A percentile compares a stretch with the other conserved stretches of the same genome.
Evolutionary conservation across 306 rosid genomes (phyloP).

Genomic region (Rosa persica): DNA sequence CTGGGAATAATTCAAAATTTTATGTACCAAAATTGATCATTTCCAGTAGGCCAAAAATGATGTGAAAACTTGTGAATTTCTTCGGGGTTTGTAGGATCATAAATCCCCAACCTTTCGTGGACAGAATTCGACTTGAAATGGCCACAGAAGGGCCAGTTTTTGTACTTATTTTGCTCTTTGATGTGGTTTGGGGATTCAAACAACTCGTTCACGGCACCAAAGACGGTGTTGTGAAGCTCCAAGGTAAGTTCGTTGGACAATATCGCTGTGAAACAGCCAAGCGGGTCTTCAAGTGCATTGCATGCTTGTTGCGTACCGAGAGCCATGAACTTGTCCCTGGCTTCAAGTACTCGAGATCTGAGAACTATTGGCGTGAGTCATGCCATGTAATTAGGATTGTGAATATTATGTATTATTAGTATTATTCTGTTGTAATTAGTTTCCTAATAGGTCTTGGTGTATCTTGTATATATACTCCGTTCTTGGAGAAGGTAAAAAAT

Average conservation of each 20-base stretch:
- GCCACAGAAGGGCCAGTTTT: constrained; percentile 23
- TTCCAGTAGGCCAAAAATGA: constrained; percentile 35
- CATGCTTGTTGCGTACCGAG: constrained; percentile 9
- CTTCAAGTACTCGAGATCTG: neutral
- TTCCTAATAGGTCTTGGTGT: no score
- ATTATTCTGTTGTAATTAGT: no score
- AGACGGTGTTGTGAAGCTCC: constrained; percentile 16
- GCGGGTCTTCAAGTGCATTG: constrained; percentile 17
- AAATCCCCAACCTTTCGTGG: constrained; percentile 27
- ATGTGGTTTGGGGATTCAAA: constrained; percentile 26
- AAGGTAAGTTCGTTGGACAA: neutral
- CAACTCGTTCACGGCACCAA: constrained; percentile 11
- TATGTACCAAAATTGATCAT: constrained; percentile 23
- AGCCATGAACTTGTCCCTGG: constrained; percentile 16
- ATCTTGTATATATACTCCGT: no score
- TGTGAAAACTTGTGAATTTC: constrained; percentile 19
- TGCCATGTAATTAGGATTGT: no score
- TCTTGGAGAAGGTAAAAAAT: no score
- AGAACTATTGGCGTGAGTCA: no score
- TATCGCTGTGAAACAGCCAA: constrained; percentile 20
- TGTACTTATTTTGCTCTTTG: constrained; percentile 17
- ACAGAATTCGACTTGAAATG: neutral
- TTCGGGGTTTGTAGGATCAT: constrained; percentile 4
- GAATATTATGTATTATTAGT: no score
- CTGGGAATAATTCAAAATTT: no score